Evolutionary conservation across 169 alveolate genomes (phyloP), one percentile per base, ranked within the genome.

Genomic region (Cryptosporidium ubiquitum): DNA sequence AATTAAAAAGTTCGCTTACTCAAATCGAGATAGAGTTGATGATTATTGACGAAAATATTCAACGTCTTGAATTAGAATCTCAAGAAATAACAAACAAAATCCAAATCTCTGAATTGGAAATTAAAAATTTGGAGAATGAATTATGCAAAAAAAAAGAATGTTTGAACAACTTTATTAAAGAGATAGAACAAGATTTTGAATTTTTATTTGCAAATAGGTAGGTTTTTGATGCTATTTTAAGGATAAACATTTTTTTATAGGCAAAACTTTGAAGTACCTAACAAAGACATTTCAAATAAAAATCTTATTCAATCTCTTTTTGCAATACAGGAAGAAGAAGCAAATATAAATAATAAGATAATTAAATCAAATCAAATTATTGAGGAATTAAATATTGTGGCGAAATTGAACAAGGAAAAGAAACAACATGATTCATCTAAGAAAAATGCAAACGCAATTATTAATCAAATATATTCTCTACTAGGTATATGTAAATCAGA

Each of bases 101-200:
- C 47, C 84, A 86, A 51, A 49, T 60, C 18, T 49, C 35, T 2
- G 73, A 58, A 18, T 33, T 61, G 7, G 92, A 86, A 42, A 84
- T 86, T 10, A 52, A 49, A 49, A 20, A 68, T 29, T 23, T 86
- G 29, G 92, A 86, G 31, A 61, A 49, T 51, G 84, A 79, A 68
- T 37, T 33, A 23, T 68, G 52, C 51, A 52, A 42, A 26, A 55
- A 55, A 68, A 37, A 64, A 37, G 33, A 68, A 1, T 42, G 33
- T 7, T 86, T 70, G 52, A 60, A 4, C 18, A 79, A 37, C 23
- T 42, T 29, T 5, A 42, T 60, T 18, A 23, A 29, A 14, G 40
- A 23, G 5, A 14, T 79, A 20, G 23, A 60, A 26, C 31, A 61
- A 79, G 75, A 79, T 14, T 58, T 58, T 16, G 75, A 79, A 9